Evolutionary conservation across 192 early-diverging fungal genomes (phyloP).

Genomic region (Physocladia obscura): DNA sequence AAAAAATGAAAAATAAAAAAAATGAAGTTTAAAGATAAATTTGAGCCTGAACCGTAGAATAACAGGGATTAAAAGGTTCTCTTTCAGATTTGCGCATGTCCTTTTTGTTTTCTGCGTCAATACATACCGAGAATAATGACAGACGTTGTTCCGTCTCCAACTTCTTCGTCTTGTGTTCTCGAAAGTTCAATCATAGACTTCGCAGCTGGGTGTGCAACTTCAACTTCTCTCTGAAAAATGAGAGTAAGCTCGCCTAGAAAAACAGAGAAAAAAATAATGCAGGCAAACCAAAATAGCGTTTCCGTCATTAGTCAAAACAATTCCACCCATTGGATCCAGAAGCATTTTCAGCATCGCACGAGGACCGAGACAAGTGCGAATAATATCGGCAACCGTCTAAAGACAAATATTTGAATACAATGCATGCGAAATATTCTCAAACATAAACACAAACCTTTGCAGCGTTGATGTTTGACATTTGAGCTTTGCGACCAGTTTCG

Average conservation of each 20-base stretch:
- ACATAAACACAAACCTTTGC: conserved; percentile 76
- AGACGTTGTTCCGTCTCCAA: conserved; percentile 97
- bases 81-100: neutral
- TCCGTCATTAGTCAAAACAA: conserved; percentile 97
- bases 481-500: conserved; percentile 94
- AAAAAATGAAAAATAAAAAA: neutral
- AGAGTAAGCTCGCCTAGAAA: neutral
- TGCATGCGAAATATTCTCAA: neutral
- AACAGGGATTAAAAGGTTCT: too few relatives aligned
- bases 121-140: conserved; percentile 93
- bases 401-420: neutral
- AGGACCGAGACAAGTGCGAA: conserved; percentile 96
- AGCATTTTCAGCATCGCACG: conserved; percentile 99
- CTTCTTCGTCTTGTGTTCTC: conserved; percentile 99
- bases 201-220: conserved; percentile 99
- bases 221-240: conserved; percentile 77
- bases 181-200: conserved; percentile 99
- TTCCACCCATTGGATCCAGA: conserved; percentile 99
- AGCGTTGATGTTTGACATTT: conserved; percentile 95
- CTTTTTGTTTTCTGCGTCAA: neutral
- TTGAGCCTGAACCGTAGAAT: neutral
- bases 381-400: conserved; percentile 95
- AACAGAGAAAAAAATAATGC: neutral
- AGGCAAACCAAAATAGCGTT: conserved; percentile 82
- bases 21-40: neutral